phyloP scores from a whole-genome alignment of 1,139 yeast genomes.

The Scheffersomyces illinoinensis region DNA sequence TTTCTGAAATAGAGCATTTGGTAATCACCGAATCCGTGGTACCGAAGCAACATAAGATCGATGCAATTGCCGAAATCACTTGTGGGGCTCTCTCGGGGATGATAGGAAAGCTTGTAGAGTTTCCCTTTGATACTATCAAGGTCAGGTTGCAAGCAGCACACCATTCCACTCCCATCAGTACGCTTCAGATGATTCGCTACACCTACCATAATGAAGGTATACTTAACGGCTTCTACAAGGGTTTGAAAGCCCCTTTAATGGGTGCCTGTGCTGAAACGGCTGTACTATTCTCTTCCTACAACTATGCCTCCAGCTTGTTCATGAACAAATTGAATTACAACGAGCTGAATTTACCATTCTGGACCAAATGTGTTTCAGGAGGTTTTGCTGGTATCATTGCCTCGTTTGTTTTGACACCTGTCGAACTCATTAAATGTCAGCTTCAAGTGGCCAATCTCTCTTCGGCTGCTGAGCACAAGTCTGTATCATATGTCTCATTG shows the following conservation, averaged over 20 bases:
- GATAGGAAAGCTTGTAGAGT: conserved; percentile 80
- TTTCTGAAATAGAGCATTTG: neutral
- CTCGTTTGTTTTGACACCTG: conserved; percentile 83
- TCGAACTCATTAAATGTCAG: conserved; percentile 84
- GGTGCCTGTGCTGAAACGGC: conserved; percentile 92
- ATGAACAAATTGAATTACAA: conserved; percentile 3
- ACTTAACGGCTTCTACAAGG: conserved; percentile 49
- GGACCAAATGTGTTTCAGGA: conserved; percentile 60
- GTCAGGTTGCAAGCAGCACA: conserved; percentile 74
- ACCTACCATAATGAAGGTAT: conserved; percentile 72
- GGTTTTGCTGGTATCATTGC: conserved; percentile 83
- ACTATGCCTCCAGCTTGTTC: conserved; percentile 38
- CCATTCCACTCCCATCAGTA: conserved; percentile 48
- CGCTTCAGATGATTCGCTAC: conserved; percentile 58
- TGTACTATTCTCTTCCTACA: conserved; percentile 64
- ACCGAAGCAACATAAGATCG: conserved; percentile 1
- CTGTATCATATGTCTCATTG: conserved; percentile 29
- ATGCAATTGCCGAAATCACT: conserved; percentile 39
- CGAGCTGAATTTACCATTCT: conserved; percentile 30
- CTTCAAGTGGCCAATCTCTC: conserved; percentile 71
- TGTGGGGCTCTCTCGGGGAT: conserved; percentile 71
- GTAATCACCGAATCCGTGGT: neutral
- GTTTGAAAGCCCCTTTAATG: conserved; percentile 75
- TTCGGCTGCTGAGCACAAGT: conserved; percentile 9
- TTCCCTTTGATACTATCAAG: conserved; percentile 90